Evolutionary conservation across 2,329 filamentous ascomycete species (phyloP).

Genomic region (Onygenales sp.): DNA sequence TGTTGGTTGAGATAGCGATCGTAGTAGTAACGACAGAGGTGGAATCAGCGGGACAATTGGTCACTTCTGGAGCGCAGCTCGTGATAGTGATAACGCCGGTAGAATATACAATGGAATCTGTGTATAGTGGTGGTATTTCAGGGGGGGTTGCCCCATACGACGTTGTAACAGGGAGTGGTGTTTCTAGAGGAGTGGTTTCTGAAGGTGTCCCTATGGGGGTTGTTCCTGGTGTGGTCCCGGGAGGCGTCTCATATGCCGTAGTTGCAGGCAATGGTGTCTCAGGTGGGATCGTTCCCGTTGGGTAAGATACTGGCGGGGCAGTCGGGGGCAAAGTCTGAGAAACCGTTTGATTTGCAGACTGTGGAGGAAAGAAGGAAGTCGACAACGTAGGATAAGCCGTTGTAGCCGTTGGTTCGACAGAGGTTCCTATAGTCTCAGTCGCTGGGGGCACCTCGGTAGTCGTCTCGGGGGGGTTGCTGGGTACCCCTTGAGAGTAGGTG

Average conservation of each 20-base stretch:
- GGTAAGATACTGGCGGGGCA: background rate
- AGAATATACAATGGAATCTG: conserved; percentile 29
- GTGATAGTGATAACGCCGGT: conserved; percentile 31
- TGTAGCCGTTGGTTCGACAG: no score
- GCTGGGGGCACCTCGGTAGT: no score
- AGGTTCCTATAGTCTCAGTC: no score
- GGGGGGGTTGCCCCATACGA: conserved; percentile 10
- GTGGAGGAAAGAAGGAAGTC: background rate
- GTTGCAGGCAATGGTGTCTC: background rate
- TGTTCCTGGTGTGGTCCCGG: no score
- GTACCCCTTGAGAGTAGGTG: background rate
- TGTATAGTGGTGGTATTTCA: conserved; percentile 33
- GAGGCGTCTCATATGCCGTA: no score
- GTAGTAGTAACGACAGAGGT: conserved; percentile 45
- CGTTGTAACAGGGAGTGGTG: background rate
- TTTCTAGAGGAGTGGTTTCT: background rate
- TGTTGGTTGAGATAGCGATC: conserved; percentile 49
- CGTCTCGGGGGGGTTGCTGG: background rate
- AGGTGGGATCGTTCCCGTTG: background rate
- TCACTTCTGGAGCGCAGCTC: conserved; percentile 29
- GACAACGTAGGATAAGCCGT: no score
- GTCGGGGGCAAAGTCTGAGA: background rate
- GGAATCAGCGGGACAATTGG: conserved; percentile 44
- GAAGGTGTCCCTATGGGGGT: background rate
- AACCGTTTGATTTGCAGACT: background rate